Evolutionary conservation across 176 grass and related monocot genomes (phyloP).

Genomic region (Tillandsia fasciculata): DNA sequence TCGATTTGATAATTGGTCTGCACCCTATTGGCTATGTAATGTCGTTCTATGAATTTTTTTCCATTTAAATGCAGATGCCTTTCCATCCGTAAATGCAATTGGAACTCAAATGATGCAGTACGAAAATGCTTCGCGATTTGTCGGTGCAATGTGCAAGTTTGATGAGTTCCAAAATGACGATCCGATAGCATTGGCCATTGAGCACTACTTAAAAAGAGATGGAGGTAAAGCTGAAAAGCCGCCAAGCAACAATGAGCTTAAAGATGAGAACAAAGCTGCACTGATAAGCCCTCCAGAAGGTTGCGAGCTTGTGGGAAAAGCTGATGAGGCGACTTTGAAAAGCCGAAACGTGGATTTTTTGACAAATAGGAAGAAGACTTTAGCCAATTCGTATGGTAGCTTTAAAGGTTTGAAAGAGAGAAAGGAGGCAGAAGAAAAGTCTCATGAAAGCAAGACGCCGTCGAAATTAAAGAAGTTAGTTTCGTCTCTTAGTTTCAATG

Average conservation of each 20-base stretch:
- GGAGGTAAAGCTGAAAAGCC: conserved; percentile 18
- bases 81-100: conserved; percentile 32
- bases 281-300: neutral
- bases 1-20: neutral
- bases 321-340: conserved; percentile 39
- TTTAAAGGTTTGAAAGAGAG: conserved; percentile 52
- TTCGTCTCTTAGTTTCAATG: conserved; percentile 78
- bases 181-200: conserved; percentile 49
- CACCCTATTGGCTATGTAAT: neutral
- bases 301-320: conserved; percentile 26
- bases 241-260: neutral
- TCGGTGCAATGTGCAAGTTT: conserved; percentile 43
- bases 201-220: conserved; percentile 62
- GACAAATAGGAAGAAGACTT: conserved; percentile 15
- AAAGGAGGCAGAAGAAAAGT: conserved; percentile 44
- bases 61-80: conserved; percentile 18
- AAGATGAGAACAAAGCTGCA: neutral
- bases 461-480: conserved; percentile 45
- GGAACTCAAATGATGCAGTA: conserved; percentile 33
- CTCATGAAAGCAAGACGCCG: conserved; percentile 42
- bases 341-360: conserved; percentile 28
- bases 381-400: conserved; percentile 37
- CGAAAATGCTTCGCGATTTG: conserved; percentile 44
- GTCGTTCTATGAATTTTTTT: neutral
- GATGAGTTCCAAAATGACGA: conserved; percentile 32